Evolutionary conservation across 164 flowering plant species (phyloP).

Genomic region (Malania oleifera): DNA sequence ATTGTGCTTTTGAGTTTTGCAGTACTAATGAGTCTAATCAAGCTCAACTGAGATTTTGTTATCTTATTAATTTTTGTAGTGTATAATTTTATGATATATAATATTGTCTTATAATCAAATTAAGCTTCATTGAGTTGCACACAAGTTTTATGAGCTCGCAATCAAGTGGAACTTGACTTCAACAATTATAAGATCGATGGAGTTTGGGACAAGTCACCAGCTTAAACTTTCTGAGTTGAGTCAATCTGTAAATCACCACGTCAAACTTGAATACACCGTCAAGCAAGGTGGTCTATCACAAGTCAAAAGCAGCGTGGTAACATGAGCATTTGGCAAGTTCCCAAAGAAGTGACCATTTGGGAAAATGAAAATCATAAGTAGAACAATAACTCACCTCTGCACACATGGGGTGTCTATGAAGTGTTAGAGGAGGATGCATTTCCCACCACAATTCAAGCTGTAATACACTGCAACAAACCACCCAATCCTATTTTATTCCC

Average conservation of each 20-base stretch:
- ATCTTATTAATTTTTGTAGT: too few species aligned
- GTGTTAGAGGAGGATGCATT: slow-evolving; percentile 77
- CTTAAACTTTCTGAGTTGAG: too few species aligned
- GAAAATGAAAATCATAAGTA: background rate
- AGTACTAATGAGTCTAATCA: too few species aligned
- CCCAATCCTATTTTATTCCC: too few species aligned
- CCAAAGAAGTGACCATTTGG: background rate
- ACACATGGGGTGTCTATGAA: slow-evolving; percentile 79
- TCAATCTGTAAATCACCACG: background rate
- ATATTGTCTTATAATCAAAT: too few species aligned
- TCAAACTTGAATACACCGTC: background rate
- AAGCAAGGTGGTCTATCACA: background rate
- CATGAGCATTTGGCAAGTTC: background rate
- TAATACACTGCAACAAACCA: too few species aligned
- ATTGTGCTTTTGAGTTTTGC: too few species aligned
- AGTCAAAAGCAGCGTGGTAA: background rate
- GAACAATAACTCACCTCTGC: slow-evolving; percentile 45
- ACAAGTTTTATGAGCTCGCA: too few species aligned
- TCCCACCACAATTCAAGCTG: slow-evolving; percentile 8
- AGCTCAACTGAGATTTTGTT: too few species aligned
- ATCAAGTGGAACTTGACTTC: background rate
- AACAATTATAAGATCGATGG: too few species aligned
- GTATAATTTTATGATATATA: too few species aligned
- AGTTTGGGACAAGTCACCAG: background rate
- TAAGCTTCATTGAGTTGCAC: too few species aligned